These are phyloP conservation scores for Schwanniomyces occidentalis DNA, from an alignment of 805 yeast species.

Conservation along the genomic window DNA sequence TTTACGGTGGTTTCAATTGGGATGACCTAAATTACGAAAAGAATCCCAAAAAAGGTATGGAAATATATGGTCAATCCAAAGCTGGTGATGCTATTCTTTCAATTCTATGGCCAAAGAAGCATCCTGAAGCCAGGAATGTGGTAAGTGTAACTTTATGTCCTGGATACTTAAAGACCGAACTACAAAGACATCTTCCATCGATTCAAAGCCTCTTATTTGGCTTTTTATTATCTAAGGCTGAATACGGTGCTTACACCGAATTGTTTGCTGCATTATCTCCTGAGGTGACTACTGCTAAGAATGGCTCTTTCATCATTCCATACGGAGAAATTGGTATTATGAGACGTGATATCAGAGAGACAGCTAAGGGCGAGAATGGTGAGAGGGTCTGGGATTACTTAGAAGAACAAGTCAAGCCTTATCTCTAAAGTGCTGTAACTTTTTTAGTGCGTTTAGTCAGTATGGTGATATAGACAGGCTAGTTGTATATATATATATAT, in stretches of 20 bases:
- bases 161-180: conserved; percentile 37
- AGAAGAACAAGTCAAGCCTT: conserved; percentile 18
- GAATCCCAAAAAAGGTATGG: conserved; percentile 4
- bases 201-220: conserved; percentile 10
- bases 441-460: no score
- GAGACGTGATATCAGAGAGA: conserved; percentile 36
- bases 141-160: conserved; percentile 42
- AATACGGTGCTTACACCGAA: conserved; percentile 47
- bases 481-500: no score
- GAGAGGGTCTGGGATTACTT: conserved; percentile 37
- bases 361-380: conserved; percentile 29
- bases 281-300: conserved; percentile 26
- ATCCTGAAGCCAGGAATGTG: conserved; percentile 26
- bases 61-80: conserved; percentile 45
- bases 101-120: conserved; percentile 30
- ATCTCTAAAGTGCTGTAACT: neutral
- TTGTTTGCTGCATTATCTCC: conserved; percentile 45
- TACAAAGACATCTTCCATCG: conserved; percentile 23
- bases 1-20: conserved; percentile 31
- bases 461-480: no score
- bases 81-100: conserved; percentile 38
- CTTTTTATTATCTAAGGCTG: conserved; percentile 19
- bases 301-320: conserved; percentile 38
- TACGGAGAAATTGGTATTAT: conserved; percentile 31
- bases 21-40: conserved; percentile 29